phyloP scores from a whole-genome alignment of 208 protist genomes.

The Naegleria lovaniensis region DNA sequence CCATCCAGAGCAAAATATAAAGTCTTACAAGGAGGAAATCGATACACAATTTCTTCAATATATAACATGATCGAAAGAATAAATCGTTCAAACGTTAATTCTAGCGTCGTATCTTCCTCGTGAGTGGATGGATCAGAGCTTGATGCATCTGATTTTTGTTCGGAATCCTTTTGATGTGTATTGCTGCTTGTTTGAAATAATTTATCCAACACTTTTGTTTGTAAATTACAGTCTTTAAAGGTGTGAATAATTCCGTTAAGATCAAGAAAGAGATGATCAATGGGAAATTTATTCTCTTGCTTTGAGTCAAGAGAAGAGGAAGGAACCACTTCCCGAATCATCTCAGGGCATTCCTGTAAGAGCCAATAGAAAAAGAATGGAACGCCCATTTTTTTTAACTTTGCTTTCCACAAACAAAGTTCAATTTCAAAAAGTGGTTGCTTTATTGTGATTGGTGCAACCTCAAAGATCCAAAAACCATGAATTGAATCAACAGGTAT shows the following conservation, averaged over 20 bases:
- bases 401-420: too few relatives aligned
- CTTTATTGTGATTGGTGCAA: too few relatives aligned
- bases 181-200: too few relatives aligned
- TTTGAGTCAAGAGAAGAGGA: neutral
- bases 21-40: slow-evolving; percentile 84
- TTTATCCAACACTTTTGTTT: slow-evolving; percentile 49
- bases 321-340: neutral
- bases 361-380: neutral
- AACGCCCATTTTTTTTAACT: neutral
- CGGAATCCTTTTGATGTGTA: too few relatives aligned
- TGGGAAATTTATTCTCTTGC: neutral
- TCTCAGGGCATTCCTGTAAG: neutral
- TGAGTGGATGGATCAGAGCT: neutral
- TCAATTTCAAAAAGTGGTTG: too few relatives aligned
- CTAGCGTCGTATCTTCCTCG: neutral
- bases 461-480: too few relatives aligned
- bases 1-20: slow-evolving; percentile 94
- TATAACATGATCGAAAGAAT: slow-evolving; percentile 65
- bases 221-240: slow-evolving; percentile 46
- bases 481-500: too few relatives aligned
- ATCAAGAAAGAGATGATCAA: slow-evolving; percentile 92
- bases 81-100: slow-evolving; percentile 32
- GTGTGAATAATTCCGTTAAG: slow-evolving; percentile 92
- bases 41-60: slow-evolving; percentile 59
- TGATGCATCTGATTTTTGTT: too few relatives aligned